Percentiles rank a stretch among this genome's conserved stretches.
These are phyloP conservation scores for Pseudozyma thailandica DNA, from an alignment of 1,284 basidiomycete genomes.

Conservation along the genomic window DNA sequence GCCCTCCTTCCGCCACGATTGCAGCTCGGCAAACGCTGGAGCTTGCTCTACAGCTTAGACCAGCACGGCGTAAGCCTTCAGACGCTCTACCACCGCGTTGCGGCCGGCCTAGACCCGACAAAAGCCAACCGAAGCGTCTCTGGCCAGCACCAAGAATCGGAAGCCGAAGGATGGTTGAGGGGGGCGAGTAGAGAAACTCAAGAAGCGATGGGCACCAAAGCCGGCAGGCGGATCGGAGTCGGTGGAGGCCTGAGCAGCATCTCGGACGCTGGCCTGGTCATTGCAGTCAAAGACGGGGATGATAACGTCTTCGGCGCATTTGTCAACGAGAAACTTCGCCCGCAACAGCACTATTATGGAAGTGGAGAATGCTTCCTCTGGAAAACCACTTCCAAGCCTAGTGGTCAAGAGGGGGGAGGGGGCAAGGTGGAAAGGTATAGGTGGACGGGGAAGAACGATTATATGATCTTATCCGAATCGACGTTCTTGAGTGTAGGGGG, in stretches of 20 bases:
- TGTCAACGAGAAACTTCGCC: constrained; percentile 61
- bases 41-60: constrained; percentile 88
- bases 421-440: constrained; percentile 75
- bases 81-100: constrained; percentile 73
- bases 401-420: not conserved
- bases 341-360: constrained; percentile 63
- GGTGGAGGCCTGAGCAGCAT: constrained; percentile 47
- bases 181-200: constrained; percentile 51
- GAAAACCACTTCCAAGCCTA: constrained; percentile 68
- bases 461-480: constrained; percentile 83
- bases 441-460: constrained; percentile 91
- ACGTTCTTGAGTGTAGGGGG: constrained; percentile 55
- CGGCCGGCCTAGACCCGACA: constrained; percentile 38
- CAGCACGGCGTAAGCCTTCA: constrained; percentile 93
- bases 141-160: constrained; percentile 4
- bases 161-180: constrained; percentile 57
- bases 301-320: constrained; percentile 67
- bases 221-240: constrained; percentile 23
- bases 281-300: constrained; percentile 58
- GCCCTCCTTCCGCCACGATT: constrained; percentile 78
- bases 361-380: constrained; percentile 61
- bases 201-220: constrained; percentile 39
- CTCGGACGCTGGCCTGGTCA: constrained; percentile 57
- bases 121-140: constrained; percentile 7
- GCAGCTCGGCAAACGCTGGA: constrained; percentile 83